Evolutionary conservation across 352 stramenopile genomes (phyloP).

Genomic region (Phytophthora pinifolia): DNA sequence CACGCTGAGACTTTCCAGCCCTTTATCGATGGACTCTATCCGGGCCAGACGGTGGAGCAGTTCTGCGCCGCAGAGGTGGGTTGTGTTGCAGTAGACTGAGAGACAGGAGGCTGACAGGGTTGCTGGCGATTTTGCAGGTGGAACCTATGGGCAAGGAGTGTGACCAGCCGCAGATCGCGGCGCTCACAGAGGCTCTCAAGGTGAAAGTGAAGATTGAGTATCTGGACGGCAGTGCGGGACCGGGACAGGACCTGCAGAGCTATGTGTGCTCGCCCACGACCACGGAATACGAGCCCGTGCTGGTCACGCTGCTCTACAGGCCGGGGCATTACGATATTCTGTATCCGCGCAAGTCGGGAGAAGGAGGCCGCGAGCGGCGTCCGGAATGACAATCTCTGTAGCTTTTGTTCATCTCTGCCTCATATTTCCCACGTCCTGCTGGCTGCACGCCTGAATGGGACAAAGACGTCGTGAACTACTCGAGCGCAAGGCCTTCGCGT

Average conservation of each 20-base stretch:
- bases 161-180: constrained; percentile 91
- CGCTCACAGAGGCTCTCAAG: constrained; percentile 90
- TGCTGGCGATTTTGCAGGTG: too few relatives aligned
- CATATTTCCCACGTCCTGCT: too few relatives aligned
- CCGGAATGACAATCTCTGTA: constrained; percentile 3
- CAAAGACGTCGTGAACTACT: too few relatives aligned
- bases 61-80: constrained; percentile 81
- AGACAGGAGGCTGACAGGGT: too few relatives aligned
- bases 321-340: constrained; percentile 96
- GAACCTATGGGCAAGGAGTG: constrained; percentile 94
- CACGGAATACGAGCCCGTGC: constrained; percentile 24
- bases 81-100: not conserved
- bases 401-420: constrained; percentile 2
- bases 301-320: constrained; percentile 91
- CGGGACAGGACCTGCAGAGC: constrained; percentile 51
- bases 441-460: too few relatives aligned
- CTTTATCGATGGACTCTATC: constrained; percentile 86
- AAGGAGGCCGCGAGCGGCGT: not conserved
- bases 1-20: constrained; percentile 87
- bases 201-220: constrained; percentile 93
- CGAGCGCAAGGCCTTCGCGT: too few relatives aligned
- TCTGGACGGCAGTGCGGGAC: constrained; percentile 82
- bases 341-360: constrained; percentile 52
- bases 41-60: constrained; percentile 76
- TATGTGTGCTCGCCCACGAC: constrained; percentile 55